phyloP scores from a whole-genome alignment of 495 filamentous ascomycete genomes.

The Aspergillus diversus region DNA sequence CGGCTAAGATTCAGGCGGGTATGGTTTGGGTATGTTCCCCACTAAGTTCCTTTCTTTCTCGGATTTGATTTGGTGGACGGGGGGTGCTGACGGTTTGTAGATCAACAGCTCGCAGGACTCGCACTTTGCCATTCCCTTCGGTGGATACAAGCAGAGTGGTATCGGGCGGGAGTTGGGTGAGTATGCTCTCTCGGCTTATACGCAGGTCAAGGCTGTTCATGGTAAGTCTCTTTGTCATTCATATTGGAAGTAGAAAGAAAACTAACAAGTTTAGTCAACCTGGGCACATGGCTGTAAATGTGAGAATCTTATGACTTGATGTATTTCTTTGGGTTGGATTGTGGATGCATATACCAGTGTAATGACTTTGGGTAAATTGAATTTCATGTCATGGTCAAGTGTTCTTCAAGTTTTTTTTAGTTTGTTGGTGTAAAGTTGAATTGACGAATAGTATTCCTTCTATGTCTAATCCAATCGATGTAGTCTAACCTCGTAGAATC shows the following conservation, averaged over 20 bases:
- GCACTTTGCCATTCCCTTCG: conserved; percentile 79
- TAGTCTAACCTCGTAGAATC: background rate
- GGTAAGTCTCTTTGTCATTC: too few relatives aligned
- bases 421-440: too few relatives aligned
- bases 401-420: background rate
- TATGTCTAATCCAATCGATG: background rate
- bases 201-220: conserved; percentile 77
- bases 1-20: conserved; percentile 82
- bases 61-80: background rate
- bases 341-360: background rate
- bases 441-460: background rate
- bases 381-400: background rate
- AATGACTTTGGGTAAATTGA: background rate
- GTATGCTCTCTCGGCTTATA: conserved; percentile 78
- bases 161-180: conserved; percentile 90
- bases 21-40: conserved; percentile 83
- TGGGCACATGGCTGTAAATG: conserved; percentile 63
- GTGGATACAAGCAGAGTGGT: conserved; percentile 93
- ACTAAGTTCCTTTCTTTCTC: background rate
- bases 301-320: background rate
- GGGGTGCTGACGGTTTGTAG: too few relatives aligned
- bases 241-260: too few relatives aligned
- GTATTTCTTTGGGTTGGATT: background rate
- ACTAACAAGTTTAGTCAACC: conserved; percentile 55
- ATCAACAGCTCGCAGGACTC: conserved; percentile 78